Percentiles rank a stretch among this genome's conserved stretches.
phyloP scores from a whole-genome alignment of 164 flowering plant species.

The Amborella trichopoda region DNA sequence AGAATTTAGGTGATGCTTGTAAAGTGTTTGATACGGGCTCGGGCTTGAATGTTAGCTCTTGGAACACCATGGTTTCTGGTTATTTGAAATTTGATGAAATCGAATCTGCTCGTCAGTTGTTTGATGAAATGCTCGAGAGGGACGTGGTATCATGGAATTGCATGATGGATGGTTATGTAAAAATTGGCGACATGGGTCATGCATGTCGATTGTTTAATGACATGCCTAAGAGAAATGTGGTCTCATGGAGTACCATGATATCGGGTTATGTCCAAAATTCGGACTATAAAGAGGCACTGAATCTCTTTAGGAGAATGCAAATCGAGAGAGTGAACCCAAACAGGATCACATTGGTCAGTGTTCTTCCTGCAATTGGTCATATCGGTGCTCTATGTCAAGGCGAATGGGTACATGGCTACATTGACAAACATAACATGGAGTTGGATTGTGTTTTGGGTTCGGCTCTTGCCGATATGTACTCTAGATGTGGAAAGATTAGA shows the following conservation, averaged over 20 bases:
- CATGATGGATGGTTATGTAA: background rate
- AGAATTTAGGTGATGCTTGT: conserved; percentile 22
- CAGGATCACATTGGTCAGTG: conserved; percentile 3
- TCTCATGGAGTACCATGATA: conserved; percentile 6
- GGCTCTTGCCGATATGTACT: conserved; percentile 7
- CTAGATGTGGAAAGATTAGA: conserved; percentile 3
- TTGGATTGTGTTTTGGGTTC: conserved; percentile 5
- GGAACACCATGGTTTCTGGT: conserved; percentile 39
- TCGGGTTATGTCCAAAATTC: conserved; percentile 2
- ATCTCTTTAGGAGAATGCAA: conserved; percentile 1
- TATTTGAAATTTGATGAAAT: conserved; percentile 12
- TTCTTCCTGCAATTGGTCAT: conserved; percentile 6
- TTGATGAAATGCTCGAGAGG: conserved; percentile 51
- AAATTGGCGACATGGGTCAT: background rate
- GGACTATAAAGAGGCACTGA: conserved; percentile 2
- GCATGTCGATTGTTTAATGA: conserved; percentile 3
- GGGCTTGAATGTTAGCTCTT: conserved; percentile 17
- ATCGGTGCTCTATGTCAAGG: conserved; percentile 3
- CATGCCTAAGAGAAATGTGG: conserved; percentile 3
- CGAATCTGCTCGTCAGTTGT: conserved; percentile 29
- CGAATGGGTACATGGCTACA: conserved; percentile 3
- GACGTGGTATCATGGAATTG: conserved; percentile 52
- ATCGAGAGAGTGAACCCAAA: background rate
- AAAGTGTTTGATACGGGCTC: conserved; percentile 29
- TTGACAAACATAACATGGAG: background rate